Base-by-base conservation (phyloP, 169 alveolate genomes). In the Theileria orientalis region DNA sequence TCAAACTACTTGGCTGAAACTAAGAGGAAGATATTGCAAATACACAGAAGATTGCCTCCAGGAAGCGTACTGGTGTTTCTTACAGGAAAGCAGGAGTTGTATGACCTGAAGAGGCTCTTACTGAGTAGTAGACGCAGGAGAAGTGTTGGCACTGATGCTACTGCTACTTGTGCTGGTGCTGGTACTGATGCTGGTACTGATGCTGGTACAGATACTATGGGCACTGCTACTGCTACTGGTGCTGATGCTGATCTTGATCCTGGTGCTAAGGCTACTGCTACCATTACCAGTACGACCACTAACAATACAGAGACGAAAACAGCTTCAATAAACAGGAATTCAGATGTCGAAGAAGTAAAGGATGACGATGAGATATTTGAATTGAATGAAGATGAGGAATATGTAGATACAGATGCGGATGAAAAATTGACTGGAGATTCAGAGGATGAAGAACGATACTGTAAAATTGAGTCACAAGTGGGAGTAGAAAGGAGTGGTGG, bases 11-110 rank as follows among this genome's bases (percentile, higher is more conserved):
- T 90, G 59, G 88, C 69, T 29, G 94, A 85, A 25, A 95, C 94
- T 19, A 67, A 75, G 44, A 83, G 69, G 47, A 83, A 78, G 52
- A 88, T 94, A 62, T 63, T 91, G 21, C 94, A 95, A 74, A 95
- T 95, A 30, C 98, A 96, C 92, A 86, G 83, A 56, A 90, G 87
- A 57, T 90, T 98, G 52, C 99, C 99, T 11, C 94, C 94, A 46
- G 99, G 99, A n/a, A 96, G 98, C 63, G 94, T 98, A 40, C 88
- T 98, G 59, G 98, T 97, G 23, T 98, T 98, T 91, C 85, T 97
- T 49, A 95, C 99, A 21, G 99, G 99, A 3, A 94, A 96, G 78
- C 94, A 92, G 57, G 99, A 97, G 80, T 96, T 97, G 74, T 79
- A 90, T 69, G 92, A 85, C 30, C 89, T 97, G 40, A 92, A 94